Percentiles rank a stretch among this genome's conserved stretches.
Evolutionary conservation across 2,329 filamentous ascomycete species (phyloP).

Genomic region (Paraconiothyrium brasiliense): DNA sequence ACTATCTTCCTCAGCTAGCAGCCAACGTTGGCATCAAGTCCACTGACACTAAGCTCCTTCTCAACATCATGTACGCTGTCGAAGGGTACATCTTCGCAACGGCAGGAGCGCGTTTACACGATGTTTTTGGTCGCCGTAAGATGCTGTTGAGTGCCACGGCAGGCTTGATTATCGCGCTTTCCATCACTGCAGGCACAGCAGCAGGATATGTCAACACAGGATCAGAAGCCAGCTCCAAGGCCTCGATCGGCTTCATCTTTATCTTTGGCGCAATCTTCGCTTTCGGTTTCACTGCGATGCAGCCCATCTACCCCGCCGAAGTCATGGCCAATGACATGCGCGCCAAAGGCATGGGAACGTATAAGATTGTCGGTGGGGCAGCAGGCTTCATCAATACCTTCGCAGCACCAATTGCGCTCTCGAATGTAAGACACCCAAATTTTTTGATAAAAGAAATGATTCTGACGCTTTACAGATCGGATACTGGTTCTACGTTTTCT

Average conservation of each 20-base stretch:
- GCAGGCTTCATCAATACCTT: conserved; percentile 35
- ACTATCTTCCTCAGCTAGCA: conserved; percentile 45
- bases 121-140: conserved; percentile 37
- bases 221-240: conserved; percentile 25
- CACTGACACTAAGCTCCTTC: conserved; percentile 44
- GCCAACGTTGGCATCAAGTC: conserved; percentile 45
- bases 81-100: conserved; percentile 43
- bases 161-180: conserved; percentile 29
- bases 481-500: conserved; percentile 39
- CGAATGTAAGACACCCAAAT: conserved; percentile 55
- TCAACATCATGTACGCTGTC: conserved; percentile 50
- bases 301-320: conserved; percentile 46
- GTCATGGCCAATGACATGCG: conserved; percentile 45
- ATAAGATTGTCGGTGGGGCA: conserved; percentile 30
- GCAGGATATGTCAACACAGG: conserved; percentile 36
- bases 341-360: conserved; percentile 40
- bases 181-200: conserved; percentile 38
- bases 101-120: conserved; percentile 42
- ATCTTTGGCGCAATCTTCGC: conserved; percentile 45
- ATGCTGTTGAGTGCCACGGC: conserved; percentile 41
- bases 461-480: conserved; percentile 27
- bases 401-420: conserved; percentile 48
- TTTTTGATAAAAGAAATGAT: neutral
- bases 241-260: conserved; percentile 45
- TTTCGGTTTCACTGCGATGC: conserved; percentile 44